Evolutionary conservation across 345 rosid species (phyloP).

Genomic region (Firmiana major): DNA sequence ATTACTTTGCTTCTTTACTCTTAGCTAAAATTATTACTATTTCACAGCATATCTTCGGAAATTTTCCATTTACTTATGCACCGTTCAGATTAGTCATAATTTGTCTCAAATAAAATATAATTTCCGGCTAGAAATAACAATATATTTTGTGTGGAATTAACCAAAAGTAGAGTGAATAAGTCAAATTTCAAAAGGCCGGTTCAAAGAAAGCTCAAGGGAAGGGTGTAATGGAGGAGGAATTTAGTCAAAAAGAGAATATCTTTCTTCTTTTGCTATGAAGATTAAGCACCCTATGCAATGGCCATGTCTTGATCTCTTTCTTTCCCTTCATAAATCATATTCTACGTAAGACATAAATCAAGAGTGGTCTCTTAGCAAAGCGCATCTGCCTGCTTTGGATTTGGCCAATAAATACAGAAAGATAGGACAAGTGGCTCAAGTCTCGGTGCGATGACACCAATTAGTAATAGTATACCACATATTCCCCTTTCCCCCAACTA

Average conservation of each 20-base stretch:
- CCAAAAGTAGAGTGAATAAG: neutral
- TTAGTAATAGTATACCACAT: neutral
- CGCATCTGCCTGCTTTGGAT: conserved; percentile 22
- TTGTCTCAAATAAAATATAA: too few relatives aligned
- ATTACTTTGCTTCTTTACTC: too few relatives aligned
- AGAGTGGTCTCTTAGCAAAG: conserved; percentile 18
- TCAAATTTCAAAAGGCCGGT: neutral
- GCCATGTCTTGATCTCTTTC: neutral
- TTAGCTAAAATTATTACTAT: too few relatives aligned
- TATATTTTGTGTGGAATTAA: too few relatives aligned
- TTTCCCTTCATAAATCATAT: neutral
- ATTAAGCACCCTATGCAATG: neutral
- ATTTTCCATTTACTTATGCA: too few relatives aligned
- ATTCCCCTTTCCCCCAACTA: neutral
- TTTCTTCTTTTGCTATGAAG: too few relatives aligned
- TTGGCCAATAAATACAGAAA: conserved; percentile 9
- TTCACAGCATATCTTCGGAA: too few relatives aligned
- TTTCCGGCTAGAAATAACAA: too few relatives aligned
- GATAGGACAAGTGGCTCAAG: conserved; percentile 26
- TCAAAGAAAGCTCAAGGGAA: too few relatives aligned
- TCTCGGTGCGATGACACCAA: conserved; percentile 29
- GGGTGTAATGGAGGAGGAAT: neutral
- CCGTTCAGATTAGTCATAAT: too few relatives aligned
- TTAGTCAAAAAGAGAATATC: conserved; percentile 4
- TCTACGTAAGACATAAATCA: too few relatives aligned